Evolutionary conservation across 2,329 filamentous ascomycete species (phyloP).

Genomic region (Fusarium pseudoanthophilum): DNA sequence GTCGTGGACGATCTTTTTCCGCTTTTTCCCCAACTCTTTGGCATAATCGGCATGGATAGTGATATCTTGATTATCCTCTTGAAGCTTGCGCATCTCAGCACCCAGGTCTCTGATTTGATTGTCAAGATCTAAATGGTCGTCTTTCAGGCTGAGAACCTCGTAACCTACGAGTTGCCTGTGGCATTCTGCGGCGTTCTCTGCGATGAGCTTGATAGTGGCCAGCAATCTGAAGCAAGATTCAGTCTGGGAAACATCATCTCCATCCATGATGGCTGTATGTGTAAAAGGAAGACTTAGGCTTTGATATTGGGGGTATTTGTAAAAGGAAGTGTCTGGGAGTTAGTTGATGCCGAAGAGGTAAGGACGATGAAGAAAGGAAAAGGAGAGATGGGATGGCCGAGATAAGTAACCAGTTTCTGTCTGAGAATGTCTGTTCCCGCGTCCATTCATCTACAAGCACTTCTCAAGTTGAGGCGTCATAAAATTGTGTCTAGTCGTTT

Average conservation of each 20-base stretch:
- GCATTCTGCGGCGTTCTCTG: neutral
- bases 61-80: neutral
- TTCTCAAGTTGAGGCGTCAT: neutral
- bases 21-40: neutral
- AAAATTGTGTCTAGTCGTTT: neutral
- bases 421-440: neutral
- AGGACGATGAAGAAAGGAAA: neutral
- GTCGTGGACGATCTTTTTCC: neutral
- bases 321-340: neutral
- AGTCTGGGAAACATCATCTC: neutral
- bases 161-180: neutral
- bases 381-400: too few relatives aligned
- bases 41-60: neutral
- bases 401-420: neutral
- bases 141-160: neutral
- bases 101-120: neutral
- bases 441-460: neutral
- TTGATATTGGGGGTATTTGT: fast-evolving
- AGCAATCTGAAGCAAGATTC: neutral
- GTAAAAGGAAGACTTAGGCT: fast-evolving
- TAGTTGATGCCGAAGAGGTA: neutral
- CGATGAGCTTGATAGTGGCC: neutral
- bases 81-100: neutral
- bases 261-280: neutral
- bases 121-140: neutral